Percentiles rank a stretch among this genome's conserved stretches.
Conservation (phyloP, 1,139 yeast genomes). For the Williopsis jadinii region DNA sequence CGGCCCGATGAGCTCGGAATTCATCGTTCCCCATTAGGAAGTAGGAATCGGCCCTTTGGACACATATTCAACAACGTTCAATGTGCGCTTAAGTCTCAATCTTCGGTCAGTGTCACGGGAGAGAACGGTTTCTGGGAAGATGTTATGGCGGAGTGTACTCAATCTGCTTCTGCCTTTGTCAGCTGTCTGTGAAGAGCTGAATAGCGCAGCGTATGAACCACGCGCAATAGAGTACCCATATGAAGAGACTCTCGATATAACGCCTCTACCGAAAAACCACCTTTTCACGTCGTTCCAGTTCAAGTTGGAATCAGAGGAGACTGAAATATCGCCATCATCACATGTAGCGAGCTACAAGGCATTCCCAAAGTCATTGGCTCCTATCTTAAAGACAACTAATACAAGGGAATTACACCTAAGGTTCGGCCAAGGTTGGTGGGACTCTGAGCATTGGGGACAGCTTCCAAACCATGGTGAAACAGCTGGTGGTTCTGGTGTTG, state of each 20-base stretch:
- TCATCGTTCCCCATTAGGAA: too few relatives aligned
- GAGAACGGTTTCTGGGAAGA: too few relatives aligned
- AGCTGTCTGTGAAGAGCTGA: too few relatives aligned
- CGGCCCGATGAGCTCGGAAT: too few relatives aligned
- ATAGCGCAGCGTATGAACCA: too few relatives aligned
- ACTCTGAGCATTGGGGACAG: slow-evolving; percentile 79
- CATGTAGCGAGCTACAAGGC: slow-evolving; percentile 51
- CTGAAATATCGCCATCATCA: slow-evolving; percentile 20
- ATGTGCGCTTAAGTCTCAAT: too few relatives aligned
- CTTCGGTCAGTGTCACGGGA: too few relatives aligned
- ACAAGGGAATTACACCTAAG: slow-evolving; percentile 76
- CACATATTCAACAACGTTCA: too few relatives aligned
- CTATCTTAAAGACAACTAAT: slow-evolving; percentile 59
- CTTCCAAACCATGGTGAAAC: slow-evolving; percentile 64
- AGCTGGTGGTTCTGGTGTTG: slow-evolving; percentile 96
- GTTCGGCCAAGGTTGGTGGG: slow-evolving; percentile 96
- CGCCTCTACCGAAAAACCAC: slow-evolving; percentile 66
- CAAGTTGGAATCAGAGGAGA: slow-evolving; percentile 46
- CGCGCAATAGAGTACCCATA: slow-evolving; percentile 33
- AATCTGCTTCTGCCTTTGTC: neutral
- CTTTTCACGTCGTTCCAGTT: slow-evolving; percentile 65
- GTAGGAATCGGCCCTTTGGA: too few relatives aligned
- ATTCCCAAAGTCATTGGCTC: slow-evolving; percentile 80
- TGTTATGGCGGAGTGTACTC: neutral
- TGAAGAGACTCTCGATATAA: slow-evolving; percentile 51